These are phyloP conservation scores for Metschnikowia bowlesiae DNA, from an alignment of 805 yeast genomes.

Conservation along the genomic window DNA sequence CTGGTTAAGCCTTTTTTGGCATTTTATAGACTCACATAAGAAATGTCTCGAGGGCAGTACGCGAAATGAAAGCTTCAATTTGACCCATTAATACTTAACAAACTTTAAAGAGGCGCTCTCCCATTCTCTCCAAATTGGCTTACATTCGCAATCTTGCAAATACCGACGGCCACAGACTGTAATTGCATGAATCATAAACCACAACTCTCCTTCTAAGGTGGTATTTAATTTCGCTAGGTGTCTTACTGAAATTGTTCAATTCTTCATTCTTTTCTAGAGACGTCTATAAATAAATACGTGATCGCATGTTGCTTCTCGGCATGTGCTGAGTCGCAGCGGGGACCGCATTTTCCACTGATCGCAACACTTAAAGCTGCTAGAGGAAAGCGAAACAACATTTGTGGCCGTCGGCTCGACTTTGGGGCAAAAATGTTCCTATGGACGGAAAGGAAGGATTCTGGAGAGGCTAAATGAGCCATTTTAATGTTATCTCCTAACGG, in stretches of 20 bases:
- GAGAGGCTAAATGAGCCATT: not conserved
- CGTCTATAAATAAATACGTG: too few relatives aligned
- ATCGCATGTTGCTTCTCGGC: not conserved
- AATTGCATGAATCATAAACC: too few relatives aligned
- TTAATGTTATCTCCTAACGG: not conserved
- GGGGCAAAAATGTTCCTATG: not conserved
- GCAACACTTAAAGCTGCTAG: not conserved
- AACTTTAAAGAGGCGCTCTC: not conserved
- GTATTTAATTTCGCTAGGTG: too few relatives aligned
- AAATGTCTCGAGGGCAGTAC: too few relatives aligned
- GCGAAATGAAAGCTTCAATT: too few relatives aligned
- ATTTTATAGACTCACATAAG: not conserved
- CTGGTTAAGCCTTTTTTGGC: not conserved
- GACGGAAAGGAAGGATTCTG: not conserved
- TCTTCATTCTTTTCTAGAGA: too few relatives aligned
- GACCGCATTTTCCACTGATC: not conserved
- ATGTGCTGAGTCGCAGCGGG: slow-evolving; percentile 1
- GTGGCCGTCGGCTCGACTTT: too few relatives aligned
- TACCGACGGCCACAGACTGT: too few relatives aligned
- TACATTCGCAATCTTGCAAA: not conserved
- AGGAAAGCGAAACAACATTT: too few relatives aligned
- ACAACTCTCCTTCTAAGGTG: too few relatives aligned
- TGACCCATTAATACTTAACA: too few relatives aligned
- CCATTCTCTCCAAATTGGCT: not conserved
- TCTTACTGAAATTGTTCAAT: too few relatives aligned